These are phyloP conservation scores for Pseudozyma hubeiensis DNA, from an alignment of 1,284 basidiomycete species.

Conservation along the genomic window DNA sequence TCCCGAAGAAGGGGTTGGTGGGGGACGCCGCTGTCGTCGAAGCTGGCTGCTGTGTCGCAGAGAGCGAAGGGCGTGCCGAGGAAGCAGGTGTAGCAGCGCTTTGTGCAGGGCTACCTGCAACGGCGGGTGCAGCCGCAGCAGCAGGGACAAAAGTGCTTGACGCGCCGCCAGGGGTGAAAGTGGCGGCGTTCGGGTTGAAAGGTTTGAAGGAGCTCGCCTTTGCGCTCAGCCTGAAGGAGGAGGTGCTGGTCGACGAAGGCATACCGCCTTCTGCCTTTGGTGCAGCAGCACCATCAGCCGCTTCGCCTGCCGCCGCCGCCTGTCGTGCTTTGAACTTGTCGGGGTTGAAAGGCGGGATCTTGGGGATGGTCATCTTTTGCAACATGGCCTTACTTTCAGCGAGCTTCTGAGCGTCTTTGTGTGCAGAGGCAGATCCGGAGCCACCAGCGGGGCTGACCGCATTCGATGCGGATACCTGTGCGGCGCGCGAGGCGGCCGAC, in stretches of 20 bases:
- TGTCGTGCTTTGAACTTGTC: slow-evolving; percentile 63
- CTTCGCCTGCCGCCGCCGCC: slow-evolving; percentile 24
- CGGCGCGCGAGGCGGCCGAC: slow-evolving; percentile 27
- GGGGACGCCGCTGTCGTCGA: slow-evolving; percentile 63
- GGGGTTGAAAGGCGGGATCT: slow-evolving; percentile 92
- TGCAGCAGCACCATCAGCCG: slow-evolving; percentile 17
- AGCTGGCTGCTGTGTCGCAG: slow-evolving; percentile 32
- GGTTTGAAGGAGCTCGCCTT: slow-evolving; percentile 81
- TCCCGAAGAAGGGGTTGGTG: slow-evolving; percentile 86
- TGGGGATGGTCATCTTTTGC: slow-evolving; percentile 76
- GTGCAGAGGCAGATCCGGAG: slow-evolving; percentile 25
- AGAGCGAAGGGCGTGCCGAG: slow-evolving; percentile 70
- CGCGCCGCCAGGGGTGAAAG: slow-evolving; percentile 70
- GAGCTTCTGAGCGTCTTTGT: slow-evolving; percentile 36
- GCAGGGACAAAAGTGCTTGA: slow-evolving; percentile 24
- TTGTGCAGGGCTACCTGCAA: slow-evolving; percentile 22
- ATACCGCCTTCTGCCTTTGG: slow-evolving; percentile 26
- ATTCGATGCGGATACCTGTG: slow-evolving; percentile 25
- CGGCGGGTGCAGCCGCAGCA: slow-evolving; percentile 7
- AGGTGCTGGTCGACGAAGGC: slow-evolving; percentile 51
- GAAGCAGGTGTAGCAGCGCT: slow-evolving; percentile 17
- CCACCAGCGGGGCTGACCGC: slow-evolving; percentile 36
- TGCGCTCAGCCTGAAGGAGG: slow-evolving; percentile 82
- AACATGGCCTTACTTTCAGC: slow-evolving; percentile 65
- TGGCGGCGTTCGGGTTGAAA: slow-evolving; percentile 71